These are phyloP conservation scores for Bipolaris cookei DNA, from an alignment of 2,329 filamentous ascomycete species.

Conservation along the genomic window DNA sequence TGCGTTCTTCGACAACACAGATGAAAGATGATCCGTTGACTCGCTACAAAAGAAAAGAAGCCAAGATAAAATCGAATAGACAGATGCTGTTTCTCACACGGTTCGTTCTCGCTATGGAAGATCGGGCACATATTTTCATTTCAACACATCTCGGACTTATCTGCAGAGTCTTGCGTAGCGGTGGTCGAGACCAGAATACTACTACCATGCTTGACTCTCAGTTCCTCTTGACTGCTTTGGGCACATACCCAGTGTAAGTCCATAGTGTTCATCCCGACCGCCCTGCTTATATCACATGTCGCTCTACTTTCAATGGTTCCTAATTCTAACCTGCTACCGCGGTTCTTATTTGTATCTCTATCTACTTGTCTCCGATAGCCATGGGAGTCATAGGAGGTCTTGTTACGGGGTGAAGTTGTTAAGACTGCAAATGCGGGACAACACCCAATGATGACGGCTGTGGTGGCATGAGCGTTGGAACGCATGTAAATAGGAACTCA, in stretches of 20 bases:
- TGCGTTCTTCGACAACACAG: no score
- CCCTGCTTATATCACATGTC: neutral
- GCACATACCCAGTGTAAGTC: constrained; percentile 9
- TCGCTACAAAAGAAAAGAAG: no score
- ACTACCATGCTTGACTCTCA: constrained; percentile 9
- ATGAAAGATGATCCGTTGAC: no score
- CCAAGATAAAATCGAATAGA: no score
- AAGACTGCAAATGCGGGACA: constrained; percentile 23
- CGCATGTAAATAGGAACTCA: no score
- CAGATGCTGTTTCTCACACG: no score
- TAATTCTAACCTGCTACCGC: neutral
- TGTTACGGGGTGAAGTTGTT: constrained; percentile 8
- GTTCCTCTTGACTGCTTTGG: constrained; percentile 18
- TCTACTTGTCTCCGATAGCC: constrained; percentile 9
- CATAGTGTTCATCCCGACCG: neutral
- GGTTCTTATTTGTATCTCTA: neutral
- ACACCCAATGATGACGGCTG: constrained; percentile 27
- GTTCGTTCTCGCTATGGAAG: neutral
- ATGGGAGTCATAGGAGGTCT: constrained; percentile 6
- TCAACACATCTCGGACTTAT: neutral
- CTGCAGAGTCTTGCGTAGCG: neutral
- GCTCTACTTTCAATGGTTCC: neutral
- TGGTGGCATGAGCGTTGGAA: neutral
- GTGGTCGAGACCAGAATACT: constrained; percentile 11
- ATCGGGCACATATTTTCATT: neutral